Evolutionary conservation across 2,329 filamentous ascomycete species (phyloP).

Genomic region (Aureobasidium sp.): DNA sequence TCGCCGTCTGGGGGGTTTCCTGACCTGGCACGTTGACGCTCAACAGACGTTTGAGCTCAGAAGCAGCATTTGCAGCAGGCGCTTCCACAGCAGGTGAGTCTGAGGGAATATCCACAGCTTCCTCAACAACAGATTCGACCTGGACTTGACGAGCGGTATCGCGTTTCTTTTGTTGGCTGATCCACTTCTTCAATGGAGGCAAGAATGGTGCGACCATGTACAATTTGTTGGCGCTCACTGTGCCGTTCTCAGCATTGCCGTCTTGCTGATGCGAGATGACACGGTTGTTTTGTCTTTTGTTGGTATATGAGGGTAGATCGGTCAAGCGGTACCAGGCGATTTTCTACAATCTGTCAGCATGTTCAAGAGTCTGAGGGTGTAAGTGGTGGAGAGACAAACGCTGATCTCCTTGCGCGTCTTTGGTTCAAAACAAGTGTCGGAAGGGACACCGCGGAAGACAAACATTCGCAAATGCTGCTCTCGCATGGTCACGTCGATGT

Average conservation of each 20-base stretch:
- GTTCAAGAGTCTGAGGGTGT: neutral
- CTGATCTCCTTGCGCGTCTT: slow-evolving; percentile 95
- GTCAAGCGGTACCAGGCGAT: slow-evolving; percentile 91
- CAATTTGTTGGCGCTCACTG: slow-evolving; percentile 72
- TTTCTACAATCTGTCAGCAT: slow-evolving; percentile 38
- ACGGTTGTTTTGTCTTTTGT: slow-evolving; percentile 51
- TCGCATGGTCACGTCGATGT: slow-evolving; percentile 81
- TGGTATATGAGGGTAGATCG: slow-evolving; percentile 74
- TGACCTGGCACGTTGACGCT: slow-evolving; percentile 24
- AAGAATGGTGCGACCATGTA: slow-evolving; percentile 98
- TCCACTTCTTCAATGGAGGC: slow-evolving; percentile 79
- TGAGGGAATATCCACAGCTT: slow-evolving; percentile 13
- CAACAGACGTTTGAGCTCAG: slow-evolving; percentile 44
- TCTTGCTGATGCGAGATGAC: slow-evolving; percentile 39
- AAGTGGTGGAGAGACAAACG: slow-evolving; percentile 20
- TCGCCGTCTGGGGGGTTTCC: slow-evolving; percentile 26
- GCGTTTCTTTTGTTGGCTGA: slow-evolving; percentile 71
- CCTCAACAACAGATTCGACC: slow-evolving; percentile 7
- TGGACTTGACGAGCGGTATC: slow-evolving; percentile 33
- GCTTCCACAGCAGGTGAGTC: slow-evolving; percentile 13
- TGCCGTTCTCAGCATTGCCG: slow-evolving; percentile 37
- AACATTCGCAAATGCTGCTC: slow-evolving; percentile 91
- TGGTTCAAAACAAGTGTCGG: slow-evolving; percentile 80
- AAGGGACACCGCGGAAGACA: slow-evolving; percentile 80
- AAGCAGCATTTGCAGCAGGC: slow-evolving; percentile 17